Evolutionary conservation across 208 protist genomes (phyloP).

Genomic region (Leishmania aethiopica): DNA sequence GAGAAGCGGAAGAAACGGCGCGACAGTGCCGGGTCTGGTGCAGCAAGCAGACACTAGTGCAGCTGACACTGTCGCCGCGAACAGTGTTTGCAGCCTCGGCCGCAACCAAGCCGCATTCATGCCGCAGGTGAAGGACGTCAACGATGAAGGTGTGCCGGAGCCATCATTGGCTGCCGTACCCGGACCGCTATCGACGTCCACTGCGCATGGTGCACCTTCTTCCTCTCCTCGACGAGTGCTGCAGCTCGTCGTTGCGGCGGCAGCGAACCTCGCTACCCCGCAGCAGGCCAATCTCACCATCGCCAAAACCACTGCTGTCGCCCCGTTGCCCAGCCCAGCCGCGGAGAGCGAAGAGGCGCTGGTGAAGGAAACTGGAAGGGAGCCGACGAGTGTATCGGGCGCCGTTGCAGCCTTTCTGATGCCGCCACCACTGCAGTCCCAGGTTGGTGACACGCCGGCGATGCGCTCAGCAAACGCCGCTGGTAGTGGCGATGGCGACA

Average conservation of each 20-base stretch:
- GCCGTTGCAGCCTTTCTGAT: neutral
- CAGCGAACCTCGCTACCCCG: neutral
- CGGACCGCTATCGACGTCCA: neutral
- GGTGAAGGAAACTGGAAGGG: neutral
- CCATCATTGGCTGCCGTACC: neutral
- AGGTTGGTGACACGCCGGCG: neutral
- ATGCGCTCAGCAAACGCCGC: neutral
- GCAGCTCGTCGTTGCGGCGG: neutral
- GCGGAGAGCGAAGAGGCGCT: neutral
- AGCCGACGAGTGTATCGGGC: neutral
- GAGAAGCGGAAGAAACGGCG: neutral
- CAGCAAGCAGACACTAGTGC: neutral
- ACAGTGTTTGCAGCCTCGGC: neutral
- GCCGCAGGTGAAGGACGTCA: neutral
- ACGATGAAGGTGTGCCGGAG: neutral
- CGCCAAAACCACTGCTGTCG: neutral
- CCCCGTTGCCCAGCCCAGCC: neutral
- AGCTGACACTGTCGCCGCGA: neutral
- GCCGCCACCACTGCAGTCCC: neutral
- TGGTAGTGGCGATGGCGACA: neutral
- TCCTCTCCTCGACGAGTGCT: constrained; percentile 5
- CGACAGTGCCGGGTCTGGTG: neutral
- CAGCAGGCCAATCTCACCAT: neutral
- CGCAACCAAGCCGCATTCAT: neutral
- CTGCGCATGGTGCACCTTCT: neutral